A percentile compares a stretch with the other conserved stretches of the same genome.
Conservation (phyloP, 805 yeast genomes). For the Brettanomyces bruxellensis region DNA sequence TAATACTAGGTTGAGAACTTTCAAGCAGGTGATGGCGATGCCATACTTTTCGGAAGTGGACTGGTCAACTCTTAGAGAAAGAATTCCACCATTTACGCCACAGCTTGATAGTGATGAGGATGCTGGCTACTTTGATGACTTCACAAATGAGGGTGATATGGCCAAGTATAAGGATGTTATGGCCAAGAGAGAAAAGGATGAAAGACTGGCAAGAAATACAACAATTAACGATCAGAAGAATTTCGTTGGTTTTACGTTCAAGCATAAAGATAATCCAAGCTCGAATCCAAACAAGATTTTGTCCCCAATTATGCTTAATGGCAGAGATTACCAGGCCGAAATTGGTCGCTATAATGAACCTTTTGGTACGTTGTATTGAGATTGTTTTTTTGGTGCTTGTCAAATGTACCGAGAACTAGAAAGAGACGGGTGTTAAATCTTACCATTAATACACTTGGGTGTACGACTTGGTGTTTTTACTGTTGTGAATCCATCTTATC, state of each 20-base stretch:
- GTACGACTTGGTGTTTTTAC: no score
- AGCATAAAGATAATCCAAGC: constrained; percentile 63
- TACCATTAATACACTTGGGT: no score
- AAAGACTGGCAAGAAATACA: constrained; percentile 62
- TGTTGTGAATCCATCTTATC: no score
- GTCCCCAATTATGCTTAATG: constrained; percentile 23
- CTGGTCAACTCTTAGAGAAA: constrained; percentile 59
- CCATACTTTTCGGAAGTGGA: constrained; percentile 79
- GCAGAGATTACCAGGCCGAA: constrained; percentile 10
- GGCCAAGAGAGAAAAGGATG: constrained; percentile 82
- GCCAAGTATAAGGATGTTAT: constrained; percentile 95
- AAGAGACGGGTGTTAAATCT: no score
- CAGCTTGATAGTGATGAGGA: constrained; percentile 95
- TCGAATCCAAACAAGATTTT: constrained; percentile 30
- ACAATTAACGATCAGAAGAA: constrained; percentile 54
- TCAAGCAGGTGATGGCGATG: constrained; percentile 72
- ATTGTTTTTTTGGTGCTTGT: neutral
- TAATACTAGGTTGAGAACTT: constrained; percentile 60
- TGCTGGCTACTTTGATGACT: constrained; percentile 98
- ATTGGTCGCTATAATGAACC: constrained; percentile 22
- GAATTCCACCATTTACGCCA: constrained; percentile 92
- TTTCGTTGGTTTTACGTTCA: constrained; percentile 93
- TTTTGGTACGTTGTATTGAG: constrained; percentile 26
- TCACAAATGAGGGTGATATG: constrained; percentile 94
- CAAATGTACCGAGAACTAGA: no score